A percentile compares a stretch with the other conserved stretches of the same genome.
phyloP scores from a whole-genome alignment of 2,329 filamentous ascomycete genomes.

The Colletotrichum sp. region DNA sequence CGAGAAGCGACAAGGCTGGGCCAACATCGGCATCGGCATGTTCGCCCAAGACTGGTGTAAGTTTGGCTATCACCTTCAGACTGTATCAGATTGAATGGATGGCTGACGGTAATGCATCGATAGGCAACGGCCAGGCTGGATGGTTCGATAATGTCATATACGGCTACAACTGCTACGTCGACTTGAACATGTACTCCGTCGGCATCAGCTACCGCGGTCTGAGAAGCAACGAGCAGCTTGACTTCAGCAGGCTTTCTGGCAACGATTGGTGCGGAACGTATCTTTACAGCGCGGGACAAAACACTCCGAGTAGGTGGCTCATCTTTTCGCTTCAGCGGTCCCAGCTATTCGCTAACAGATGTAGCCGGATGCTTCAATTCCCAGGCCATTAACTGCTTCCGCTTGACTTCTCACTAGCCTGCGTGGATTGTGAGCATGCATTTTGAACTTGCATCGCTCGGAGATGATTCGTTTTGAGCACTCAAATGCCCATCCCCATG shows the following conservation, averaged over 20 bases:
- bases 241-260: conserved; percentile 18
- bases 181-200: conserved; percentile 19
- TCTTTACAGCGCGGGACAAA: not conserved
- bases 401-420: not conserved
- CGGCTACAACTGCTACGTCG: conserved; percentile 4
- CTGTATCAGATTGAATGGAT: no score
- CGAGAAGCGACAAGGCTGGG: conserved; percentile 19
- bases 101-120: fast-evolving
- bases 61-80: not conserved
- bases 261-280: conserved; percentile 14
- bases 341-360: not conserved
- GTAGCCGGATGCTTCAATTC: not conserved
- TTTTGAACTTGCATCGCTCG: no score
- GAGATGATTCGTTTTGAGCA: no score
- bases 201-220: conserved; percentile 23
- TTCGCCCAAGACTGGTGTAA: conserved; percentile 21
- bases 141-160: conserved; percentile 23
- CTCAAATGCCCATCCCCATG: no score
- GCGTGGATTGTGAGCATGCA: no score
- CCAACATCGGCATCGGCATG: conserved; percentile 23
- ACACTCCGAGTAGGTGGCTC: not conserved
- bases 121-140: conserved; percentile 19
- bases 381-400: not conserved
- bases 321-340: not conserved
- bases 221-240: conserved; percentile 22